These are phyloP conservation scores for Henckelia pumila DNA, from an alignment of 257 asterid genomes.

Conservation along the genomic window DNA sequence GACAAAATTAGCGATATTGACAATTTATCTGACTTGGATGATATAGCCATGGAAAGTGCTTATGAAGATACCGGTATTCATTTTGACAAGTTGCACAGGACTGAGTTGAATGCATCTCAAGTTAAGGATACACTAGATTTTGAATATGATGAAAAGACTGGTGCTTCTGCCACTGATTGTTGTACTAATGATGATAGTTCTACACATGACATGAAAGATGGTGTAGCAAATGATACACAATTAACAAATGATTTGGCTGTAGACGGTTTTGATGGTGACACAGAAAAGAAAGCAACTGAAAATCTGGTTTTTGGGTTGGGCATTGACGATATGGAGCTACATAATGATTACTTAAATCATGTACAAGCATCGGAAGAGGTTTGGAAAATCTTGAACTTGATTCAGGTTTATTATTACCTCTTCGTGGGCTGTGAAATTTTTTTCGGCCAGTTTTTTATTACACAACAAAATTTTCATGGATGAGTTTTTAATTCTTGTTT, in stretches of 20 bases:
- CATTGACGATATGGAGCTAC: constrained; percentile 25
- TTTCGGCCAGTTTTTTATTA: constrained; percentile 18
- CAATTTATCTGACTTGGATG: constrained; percentile 62
- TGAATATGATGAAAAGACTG: constrained; percentile 30
- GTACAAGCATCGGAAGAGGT: constrained; percentile 38
- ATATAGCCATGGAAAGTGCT: constrained; percentile 61
- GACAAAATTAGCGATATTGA: constrained; percentile 34
- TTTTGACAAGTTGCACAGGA: constrained; percentile 25
- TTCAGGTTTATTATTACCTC: constrained; percentile 17
- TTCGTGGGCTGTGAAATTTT: not conserved
- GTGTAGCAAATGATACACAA: constrained; percentile 26
- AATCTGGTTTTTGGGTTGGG: constrained; percentile 28
- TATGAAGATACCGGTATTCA: constrained; percentile 58
- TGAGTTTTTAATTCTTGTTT: constrained; percentile 23
- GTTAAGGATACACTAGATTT: constrained; percentile 57
- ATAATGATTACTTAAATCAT: constrained; percentile 26
- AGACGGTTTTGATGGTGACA: constrained; percentile 29
- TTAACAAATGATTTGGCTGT: constrained; percentile 23
- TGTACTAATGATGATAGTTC: constrained; percentile 26
- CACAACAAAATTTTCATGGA: constrained; percentile 10
- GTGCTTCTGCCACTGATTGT: constrained; percentile 31
- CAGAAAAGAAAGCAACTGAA: constrained; percentile 23
- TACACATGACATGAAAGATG: constrained; percentile 23
- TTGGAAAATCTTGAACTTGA: constrained; percentile 5
- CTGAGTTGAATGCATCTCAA: constrained; percentile 44